These are phyloP conservation scores for Chaetomiaceae sp. DNA, from an alignment of 2,329 filamentous ascomycete species.

Conservation along the genomic window DNA sequence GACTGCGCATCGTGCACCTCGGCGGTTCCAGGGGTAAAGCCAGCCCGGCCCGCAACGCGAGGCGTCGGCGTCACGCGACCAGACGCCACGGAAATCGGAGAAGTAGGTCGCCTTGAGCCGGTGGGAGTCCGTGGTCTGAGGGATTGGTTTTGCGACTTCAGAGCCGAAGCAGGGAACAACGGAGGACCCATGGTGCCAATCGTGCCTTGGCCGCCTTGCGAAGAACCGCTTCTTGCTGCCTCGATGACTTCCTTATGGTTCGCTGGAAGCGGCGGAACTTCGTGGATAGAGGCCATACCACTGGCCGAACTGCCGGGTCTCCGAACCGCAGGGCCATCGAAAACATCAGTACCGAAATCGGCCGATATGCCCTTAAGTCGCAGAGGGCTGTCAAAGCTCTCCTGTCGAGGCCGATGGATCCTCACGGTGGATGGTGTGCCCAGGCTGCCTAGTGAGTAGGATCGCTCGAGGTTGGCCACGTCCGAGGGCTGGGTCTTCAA, in stretches of 20 bases:
- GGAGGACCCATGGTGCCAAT: conserved; percentile 72
- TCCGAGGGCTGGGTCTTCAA: conserved; percentile 44
- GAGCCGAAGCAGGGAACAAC: conserved; percentile 72
- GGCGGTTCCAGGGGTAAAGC: conserved; percentile 43
- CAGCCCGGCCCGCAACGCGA: conserved; percentile 40
- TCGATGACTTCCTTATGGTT: conserved; percentile 85
- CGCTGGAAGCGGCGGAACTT: conserved; percentile 67
- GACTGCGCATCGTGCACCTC: conserved; percentile 50
- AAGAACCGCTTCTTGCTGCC: conserved; percentile 61
- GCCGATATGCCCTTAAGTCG: conserved; percentile 36
- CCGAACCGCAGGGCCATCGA: conserved; percentile 34
- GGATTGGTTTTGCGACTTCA: conserved; percentile 38
- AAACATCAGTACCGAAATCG: conserved; percentile 35
- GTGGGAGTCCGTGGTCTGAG: conserved; percentile 59
- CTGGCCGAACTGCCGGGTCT: conserved; percentile 74
- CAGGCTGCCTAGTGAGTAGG: conserved; percentile 33
- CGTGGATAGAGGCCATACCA: conserved; percentile 41
- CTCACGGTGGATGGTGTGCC: conserved; percentile 37
- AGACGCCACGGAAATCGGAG: conserved; percentile 44
- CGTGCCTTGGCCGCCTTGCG: conserved; percentile 36
- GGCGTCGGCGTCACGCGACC: conserved; percentile 57
- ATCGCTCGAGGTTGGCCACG: conserved; percentile 33
- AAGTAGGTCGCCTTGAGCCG: conserved; percentile 41
- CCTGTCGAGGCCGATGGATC: conserved; percentile 41
- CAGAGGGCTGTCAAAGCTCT: conserved; percentile 42